Evolutionary conservation across 192 early-diverging fungal species (phyloP).

Genomic region (Rhizophagus prolifer): DNA sequence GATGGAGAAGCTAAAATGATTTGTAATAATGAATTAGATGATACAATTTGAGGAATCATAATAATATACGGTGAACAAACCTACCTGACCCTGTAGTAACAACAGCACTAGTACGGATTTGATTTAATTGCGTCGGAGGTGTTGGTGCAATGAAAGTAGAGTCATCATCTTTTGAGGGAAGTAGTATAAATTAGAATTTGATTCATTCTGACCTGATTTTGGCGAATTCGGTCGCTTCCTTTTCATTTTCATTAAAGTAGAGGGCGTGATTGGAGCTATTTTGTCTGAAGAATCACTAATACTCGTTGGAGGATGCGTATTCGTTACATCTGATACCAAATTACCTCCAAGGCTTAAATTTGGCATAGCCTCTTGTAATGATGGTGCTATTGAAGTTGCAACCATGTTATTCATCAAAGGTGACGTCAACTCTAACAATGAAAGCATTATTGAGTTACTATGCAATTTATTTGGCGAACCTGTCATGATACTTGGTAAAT

Average conservation of each 20-base stretch:
- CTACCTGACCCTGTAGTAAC: neutral
- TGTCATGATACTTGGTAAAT: neutral
- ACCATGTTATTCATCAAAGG: neutral
- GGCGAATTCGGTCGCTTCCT: slow-evolving; percentile 25
- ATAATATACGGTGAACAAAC: neutral
- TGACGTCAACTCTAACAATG: neutral
- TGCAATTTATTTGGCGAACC: neutral
- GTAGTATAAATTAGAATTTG: neutral
- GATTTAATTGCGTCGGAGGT: neutral
- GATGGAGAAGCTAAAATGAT: slow-evolving; percentile 7
- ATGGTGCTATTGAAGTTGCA: neutral
- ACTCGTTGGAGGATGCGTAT: neutral
- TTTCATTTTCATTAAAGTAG: slow-evolving; percentile 63
- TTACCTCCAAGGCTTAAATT: slow-evolving; percentile 19
- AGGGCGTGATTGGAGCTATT: slow-evolving; percentile 64
- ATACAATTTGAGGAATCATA: neutral
- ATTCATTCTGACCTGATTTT: neutral
- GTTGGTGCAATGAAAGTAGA: neutral
- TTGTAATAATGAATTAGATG: neutral
- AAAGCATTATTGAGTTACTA: neutral
- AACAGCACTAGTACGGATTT: neutral
- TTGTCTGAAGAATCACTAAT: neutral
- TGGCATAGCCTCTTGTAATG: slow-evolving; percentile 14
- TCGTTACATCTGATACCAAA: slow-evolving; percentile 6
- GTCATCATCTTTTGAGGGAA: neutral